These are phyloP conservation scores for Albifimbria verrucaria DNA, from an alignment of 2,329 filamentous ascomycete genomes.

Conservation along the genomic window DNA sequence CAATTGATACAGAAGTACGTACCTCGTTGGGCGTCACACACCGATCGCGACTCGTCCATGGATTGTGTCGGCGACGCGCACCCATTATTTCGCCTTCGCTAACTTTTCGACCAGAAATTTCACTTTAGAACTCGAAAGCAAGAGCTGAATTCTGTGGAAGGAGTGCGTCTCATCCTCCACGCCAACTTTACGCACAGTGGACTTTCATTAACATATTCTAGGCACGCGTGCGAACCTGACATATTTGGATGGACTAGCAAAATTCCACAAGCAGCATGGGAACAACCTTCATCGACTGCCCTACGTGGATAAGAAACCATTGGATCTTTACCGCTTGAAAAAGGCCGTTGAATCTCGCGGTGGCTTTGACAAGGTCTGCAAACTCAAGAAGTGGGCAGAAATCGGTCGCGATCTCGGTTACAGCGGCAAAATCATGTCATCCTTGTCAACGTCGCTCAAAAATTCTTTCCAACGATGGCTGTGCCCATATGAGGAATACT, in stretches of 20 bases:
- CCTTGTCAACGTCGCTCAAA: conserved; percentile 92
- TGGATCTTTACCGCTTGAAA: conserved; percentile 93
- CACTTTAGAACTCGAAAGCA: conserved; percentile 96
- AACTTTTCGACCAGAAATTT: conserved; percentile 66
- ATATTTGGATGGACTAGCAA: conserved; percentile 90
- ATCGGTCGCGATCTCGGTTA: conserved; percentile 96
- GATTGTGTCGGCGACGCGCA: not conserved
- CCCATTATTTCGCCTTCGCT: conserved; percentile 15
- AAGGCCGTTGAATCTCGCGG: conserved; percentile 94
- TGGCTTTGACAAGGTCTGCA: conserved; percentile 95
- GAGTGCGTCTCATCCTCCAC: too few relatives aligned
- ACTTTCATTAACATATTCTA: conserved; percentile 40
- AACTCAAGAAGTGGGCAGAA: conserved; percentile 97
- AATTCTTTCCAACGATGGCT: conserved; percentile 98
- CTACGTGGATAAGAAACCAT: conserved; percentile 94
- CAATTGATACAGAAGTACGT: conserved; percentile 89
- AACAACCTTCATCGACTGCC: conserved; percentile 91
- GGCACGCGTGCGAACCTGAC: conserved; percentile 93
- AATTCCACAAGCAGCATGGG: conserved; percentile 96
- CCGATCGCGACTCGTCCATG: not conserved
- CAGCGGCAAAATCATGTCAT: conserved; percentile 99
- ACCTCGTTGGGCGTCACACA: not conserved
- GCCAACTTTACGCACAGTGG: too few relatives aligned
- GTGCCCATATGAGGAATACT: conserved; percentile 92
- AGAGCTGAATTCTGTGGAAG: conserved; percentile 96